phyloP scores from a whole-genome alignment of 192 early-diverging fungal species.

The Rhizophagus sp. region DNA sequence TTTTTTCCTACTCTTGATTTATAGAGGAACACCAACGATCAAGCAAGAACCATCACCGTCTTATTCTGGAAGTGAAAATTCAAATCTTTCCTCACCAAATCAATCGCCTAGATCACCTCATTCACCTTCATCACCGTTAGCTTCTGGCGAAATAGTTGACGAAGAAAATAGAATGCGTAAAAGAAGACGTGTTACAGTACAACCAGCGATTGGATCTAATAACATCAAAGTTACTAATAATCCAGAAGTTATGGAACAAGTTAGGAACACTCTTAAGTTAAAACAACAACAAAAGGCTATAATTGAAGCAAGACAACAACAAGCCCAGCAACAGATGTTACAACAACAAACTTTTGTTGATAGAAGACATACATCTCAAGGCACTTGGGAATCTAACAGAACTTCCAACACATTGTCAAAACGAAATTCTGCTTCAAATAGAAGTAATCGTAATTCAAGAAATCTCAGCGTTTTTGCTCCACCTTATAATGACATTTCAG shows the following conservation, averaged over 20 bases:
- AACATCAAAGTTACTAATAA: constrained; percentile 29
- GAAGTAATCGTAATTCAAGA: constrained; percentile 25
- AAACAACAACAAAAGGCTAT: constrained; percentile 69
- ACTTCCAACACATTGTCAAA: background rate
- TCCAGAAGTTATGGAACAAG: constrained; percentile 55
- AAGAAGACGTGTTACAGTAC: constrained; percentile 10
- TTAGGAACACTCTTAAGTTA: constrained; percentile 50
- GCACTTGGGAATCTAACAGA: constrained; percentile 1
- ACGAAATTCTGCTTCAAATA: background rate
- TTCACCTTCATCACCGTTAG: constrained; percentile 5
- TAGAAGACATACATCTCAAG: constrained; percentile 16
- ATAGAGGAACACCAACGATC: constrained; percentile 4
- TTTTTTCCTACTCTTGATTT: background rate
- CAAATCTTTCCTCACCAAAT: constrained; percentile 19
- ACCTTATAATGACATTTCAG: constrained; percentile 13
- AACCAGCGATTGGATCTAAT: constrained; percentile 12
- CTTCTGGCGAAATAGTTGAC: background rate
- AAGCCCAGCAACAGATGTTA: constrained; percentile 31
- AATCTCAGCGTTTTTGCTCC: constrained; percentile 29
- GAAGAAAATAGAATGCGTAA: constrained; percentile 25
- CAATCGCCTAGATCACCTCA: constrained; percentile 19
- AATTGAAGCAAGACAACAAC: constrained; percentile 55
- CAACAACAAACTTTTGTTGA: constrained; percentile 30
- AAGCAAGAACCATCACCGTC: constrained; percentile 33
- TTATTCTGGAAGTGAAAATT: constrained; percentile 24